Evolutionary conservation across 2,329 filamentous ascomycete genomes (phyloP).

Genomic region (Aspergillus sp.): DNA sequence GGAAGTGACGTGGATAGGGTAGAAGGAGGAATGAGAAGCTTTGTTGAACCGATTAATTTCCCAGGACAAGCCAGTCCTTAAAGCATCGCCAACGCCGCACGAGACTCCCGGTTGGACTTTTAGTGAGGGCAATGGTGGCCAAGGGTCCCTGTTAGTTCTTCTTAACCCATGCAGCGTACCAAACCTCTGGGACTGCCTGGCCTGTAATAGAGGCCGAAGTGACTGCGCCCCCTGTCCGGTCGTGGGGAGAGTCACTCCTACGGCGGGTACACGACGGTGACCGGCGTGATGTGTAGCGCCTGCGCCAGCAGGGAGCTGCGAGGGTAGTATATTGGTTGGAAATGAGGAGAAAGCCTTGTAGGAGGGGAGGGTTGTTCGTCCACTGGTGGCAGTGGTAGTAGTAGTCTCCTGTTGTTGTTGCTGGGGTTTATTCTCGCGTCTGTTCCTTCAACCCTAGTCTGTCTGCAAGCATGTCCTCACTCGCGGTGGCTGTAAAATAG

Average conservation of each 20-base stretch:
- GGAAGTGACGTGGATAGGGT: neutral
- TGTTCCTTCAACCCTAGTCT: neutral
- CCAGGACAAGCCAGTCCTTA: slow-evolving; percentile 9
- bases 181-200: slow-evolving; percentile 22
- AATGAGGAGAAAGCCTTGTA: slow-evolving; percentile 8
- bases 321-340: slow-evolving; percentile 1
- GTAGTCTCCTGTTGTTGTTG: neutral
- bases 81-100: slow-evolving; percentile 24
- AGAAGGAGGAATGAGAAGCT: slow-evolving; percentile 8
- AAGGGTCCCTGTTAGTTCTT: slow-evolving; percentile 23
- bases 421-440: neutral
- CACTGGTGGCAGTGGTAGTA: neutral
- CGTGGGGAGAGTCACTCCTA: slow-evolving; percentile 19
- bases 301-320: slow-evolving; percentile 17
- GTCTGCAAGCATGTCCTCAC: neutral
- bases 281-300: slow-evolving; percentile 22
- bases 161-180: slow-evolving; percentile 30
- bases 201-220: slow-evolving; percentile 22
- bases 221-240: slow-evolving; percentile 23
- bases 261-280: slow-evolving; percentile 23
- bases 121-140: slow-evolving; percentile 20
- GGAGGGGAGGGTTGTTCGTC: neutral
- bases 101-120: slow-evolving; percentile 24
- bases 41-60: slow-evolving; percentile 11
- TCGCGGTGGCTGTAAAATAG: neutral